phyloP scores from a whole-genome alignment of 2,329 filamentous ascomycete species.

The Arthrobotrys iridis region DNA sequence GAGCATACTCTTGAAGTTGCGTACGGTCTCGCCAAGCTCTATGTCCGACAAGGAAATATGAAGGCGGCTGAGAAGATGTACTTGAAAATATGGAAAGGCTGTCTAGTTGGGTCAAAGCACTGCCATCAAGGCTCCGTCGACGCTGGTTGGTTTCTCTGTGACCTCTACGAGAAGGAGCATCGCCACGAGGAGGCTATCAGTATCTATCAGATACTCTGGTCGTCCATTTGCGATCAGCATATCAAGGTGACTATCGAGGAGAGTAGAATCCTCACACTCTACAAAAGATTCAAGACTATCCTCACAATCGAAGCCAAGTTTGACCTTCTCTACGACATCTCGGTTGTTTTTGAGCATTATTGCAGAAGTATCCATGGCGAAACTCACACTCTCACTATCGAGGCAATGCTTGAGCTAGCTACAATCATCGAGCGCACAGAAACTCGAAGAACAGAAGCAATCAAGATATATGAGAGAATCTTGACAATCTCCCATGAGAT shows the following conservation, averaged over 20 bases:
- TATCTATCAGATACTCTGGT: conserved; percentile 19
- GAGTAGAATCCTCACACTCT: conserved; percentile 20
- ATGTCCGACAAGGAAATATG: neutral
- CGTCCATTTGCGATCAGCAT: conserved; percentile 13
- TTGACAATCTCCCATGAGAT: conserved; percentile 14
- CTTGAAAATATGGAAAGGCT: conserved; percentile 21
- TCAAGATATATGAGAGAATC: conserved; percentile 25
- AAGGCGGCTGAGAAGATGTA: conserved; percentile 25
- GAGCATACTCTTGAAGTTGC: conserved; percentile 5
- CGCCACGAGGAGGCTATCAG: conserved; percentile 23
- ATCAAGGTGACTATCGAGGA: conserved; percentile 21
- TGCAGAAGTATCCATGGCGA: conserved; percentile 22
- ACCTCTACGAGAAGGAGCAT: conserved; percentile 13
- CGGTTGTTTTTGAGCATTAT: conserved; percentile 26
- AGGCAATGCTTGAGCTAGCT: conserved; percentile 26
- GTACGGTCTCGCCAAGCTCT: conserved; percentile 22
- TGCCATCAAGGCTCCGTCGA: conserved; percentile 26
- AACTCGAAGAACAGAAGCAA: conserved; percentile 10
- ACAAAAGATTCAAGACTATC: conserved; percentile 15
- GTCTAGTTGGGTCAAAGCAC: conserved; percentile 5
- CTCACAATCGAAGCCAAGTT: conserved; percentile 14
- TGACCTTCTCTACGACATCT: conserved; percentile 22
- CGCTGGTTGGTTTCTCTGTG: conserved; percentile 33
- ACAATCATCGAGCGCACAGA: conserved; percentile 25
- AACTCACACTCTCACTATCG: conserved; percentile 16